Evolutionary conservation across 768 basidiomycete species (phyloP).

Genomic region (Xerocomus brunneocitrinus): DNA sequence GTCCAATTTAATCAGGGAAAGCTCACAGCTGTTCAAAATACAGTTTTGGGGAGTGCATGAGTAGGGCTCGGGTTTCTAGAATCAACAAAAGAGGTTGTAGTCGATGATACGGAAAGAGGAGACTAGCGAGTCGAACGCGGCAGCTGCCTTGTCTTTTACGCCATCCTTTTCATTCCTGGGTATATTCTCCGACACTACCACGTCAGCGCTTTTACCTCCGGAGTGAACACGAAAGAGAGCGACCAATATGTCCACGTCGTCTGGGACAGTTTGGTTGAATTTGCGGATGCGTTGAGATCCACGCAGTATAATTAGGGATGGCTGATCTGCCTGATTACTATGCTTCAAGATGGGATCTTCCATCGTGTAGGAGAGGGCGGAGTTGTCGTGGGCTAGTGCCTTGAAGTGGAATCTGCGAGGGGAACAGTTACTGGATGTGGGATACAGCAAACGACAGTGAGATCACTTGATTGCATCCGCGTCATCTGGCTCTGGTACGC

Average conservation of each 20-base stretch:
- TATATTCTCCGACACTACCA: constrained; percentile 82
- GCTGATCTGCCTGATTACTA: constrained; percentile 43
- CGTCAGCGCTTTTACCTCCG: constrained; percentile 57
- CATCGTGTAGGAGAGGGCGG: constrained; percentile 51
- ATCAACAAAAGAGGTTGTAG: constrained; percentile 64
- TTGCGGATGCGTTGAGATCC: constrained; percentile 75
- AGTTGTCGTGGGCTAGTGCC: constrained; percentile 88
- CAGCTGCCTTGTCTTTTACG: constrained; percentile 33
- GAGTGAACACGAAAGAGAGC: constrained; percentile 74
- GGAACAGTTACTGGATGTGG: constrained; percentile 3
- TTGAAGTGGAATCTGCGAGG: constrained; percentile 79
- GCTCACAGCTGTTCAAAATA: background rate
- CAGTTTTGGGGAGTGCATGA: no score
- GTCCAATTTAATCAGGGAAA: background rate
- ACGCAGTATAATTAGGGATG: constrained; percentile 53
- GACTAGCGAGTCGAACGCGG: constrained; percentile 52
- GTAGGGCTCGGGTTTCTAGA: no score
- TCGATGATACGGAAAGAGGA: constrained; percentile 62
- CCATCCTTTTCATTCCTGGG: constrained; percentile 42
- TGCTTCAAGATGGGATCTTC: constrained; percentile 34
- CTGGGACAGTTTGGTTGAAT: constrained; percentile 58
- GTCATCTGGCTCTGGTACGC: constrained; percentile 54
- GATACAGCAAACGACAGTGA: constrained; percentile 1
- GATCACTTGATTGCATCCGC: constrained; percentile 67
- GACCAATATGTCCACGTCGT: constrained; percentile 72